A percentile compares a stretch with the other conserved stretches of the same genome.
Evolutionary conservation across 2,329 filamentous ascomycete species (phyloP).

Genomic region (Neofusicoccum kwambonambiense): DNA sequence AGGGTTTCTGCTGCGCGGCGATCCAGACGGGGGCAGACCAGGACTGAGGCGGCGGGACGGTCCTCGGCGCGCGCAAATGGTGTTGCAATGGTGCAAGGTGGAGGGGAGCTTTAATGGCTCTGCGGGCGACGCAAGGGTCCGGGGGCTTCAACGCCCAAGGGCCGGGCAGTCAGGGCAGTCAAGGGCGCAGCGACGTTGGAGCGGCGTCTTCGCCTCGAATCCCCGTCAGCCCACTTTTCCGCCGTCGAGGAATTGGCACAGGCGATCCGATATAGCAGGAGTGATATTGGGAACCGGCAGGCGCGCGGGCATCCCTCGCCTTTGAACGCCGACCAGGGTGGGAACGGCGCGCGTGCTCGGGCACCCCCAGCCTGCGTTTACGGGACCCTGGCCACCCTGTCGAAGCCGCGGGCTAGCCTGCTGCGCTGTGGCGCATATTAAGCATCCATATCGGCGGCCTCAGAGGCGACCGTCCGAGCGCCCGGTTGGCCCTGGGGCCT

Average conservation of each 20-base stretch:
- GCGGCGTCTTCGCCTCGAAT: constrained; percentile 10
- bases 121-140: constrained; percentile 9
- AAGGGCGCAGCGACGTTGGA: constrained; percentile 5
- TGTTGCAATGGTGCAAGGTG: constrained; percentile 17
- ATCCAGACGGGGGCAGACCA: neutral
- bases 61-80: constrained; percentile 15
- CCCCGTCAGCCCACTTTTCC: constrained; percentile 15
- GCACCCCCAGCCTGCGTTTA: neutral
- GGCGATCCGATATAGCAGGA: constrained; percentile 13
- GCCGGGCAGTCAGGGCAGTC: constrained; percentile 10
- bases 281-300: constrained; percentile 10
- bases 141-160: neutral
- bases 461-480: neutral
- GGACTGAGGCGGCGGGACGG: constrained; percentile 6
- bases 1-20: constrained; percentile 1
- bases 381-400: too few species aligned
- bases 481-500: neutral
- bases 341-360: neutral
- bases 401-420: neutral
- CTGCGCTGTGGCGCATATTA: constrained; percentile 4
- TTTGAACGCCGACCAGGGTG: constrained; percentile 4
- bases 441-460: constrained; percentile 8
- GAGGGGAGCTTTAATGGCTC: constrained; percentile 13
- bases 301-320: constrained; percentile 10
- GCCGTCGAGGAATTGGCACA: constrained; percentile 12